phyloP scores from a whole-genome alignment of 805 yeast species.

The Teunomyces stri region DNA sequence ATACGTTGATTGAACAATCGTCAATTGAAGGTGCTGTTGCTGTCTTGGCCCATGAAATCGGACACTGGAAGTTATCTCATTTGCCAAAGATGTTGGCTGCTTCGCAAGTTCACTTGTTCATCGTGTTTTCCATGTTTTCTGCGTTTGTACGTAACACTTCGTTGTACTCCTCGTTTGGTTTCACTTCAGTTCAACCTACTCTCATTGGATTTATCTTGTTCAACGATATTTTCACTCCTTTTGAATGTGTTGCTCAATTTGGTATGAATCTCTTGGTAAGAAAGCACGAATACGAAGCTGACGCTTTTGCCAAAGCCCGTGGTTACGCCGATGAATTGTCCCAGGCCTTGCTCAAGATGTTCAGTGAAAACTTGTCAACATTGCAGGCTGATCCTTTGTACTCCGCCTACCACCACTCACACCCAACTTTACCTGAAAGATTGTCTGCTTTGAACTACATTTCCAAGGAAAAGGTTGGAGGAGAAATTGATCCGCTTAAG shows the following conservation, averaged over 20 bases:
- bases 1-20: conserved; percentile 82
- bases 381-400: conserved; percentile 88
- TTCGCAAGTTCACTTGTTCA: conserved; percentile 61
- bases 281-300: conserved; percentile 92
- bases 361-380: conserved; percentile 78
- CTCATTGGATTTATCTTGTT: conserved; percentile 80
- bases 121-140: conserved; percentile 70
- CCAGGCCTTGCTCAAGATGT: conserved; percentile 69
- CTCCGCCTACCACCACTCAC: conserved; percentile 85
- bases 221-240: conserved; percentile 73
- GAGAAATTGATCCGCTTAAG: neutral
- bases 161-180: conserved; percentile 77
- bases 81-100: conserved; percentile 71
- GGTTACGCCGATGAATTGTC: conserved; percentile 72
- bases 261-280: conserved; percentile 70
- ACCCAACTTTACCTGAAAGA: conserved; percentile 91
- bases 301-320: conserved; percentile 71
- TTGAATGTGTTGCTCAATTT: conserved; percentile 68
- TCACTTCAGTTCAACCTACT: conserved; percentile 60
- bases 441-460: conserved; percentile 64
- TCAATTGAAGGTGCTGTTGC: conserved; percentile 82
- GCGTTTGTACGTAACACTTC: conserved; percentile 78
- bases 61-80: conserved; percentile 95
- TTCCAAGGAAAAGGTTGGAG: conserved; percentile 36
- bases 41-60: conserved; percentile 96